Evolutionary conservation across 257 asterid genomes (phyloP), one percentile per base, ranked within the genome.

Genomic region (Coffea eugenioides): DNA sequence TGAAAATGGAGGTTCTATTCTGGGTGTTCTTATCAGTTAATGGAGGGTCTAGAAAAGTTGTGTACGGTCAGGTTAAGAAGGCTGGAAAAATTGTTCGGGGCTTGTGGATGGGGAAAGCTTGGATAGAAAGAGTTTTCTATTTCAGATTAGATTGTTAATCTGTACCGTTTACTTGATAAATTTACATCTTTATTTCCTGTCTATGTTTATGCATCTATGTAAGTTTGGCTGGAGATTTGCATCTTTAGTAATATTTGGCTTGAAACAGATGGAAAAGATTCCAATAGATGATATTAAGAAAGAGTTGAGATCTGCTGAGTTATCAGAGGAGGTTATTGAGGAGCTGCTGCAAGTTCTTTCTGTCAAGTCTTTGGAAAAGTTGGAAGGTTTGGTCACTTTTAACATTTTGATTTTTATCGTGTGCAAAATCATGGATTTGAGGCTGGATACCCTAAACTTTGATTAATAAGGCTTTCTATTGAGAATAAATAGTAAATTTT

Each of bases 241-340:
- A 46, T 39, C 43, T 75, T 41, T 69, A 66, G 13, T 71, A 7
- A 20, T 43, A 52, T 65, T 59, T 77, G 71, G 34, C 82, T 77
- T 71, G 61, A 51, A 80, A 78, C 90, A 96, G 99, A 86, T 95
- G 76, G 98, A 91, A 84, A 96, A 96, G 94, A 94, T 96, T 84
- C 94, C 98, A 49, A 83, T 92, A 36, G 97, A 92, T 85, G 98
- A 96, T 48, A 83, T 96, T 80, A 92, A 90, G 93, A 88, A 88
- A 83, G 98, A 96, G 87, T 82, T 94, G 89, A 90, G 80, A 86
- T 86, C 94, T 71, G 92, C 90, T 6, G 93, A 91, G 79, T 81
- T 96, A 84, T 96, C 98, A 71, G 97, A 96, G 74, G 94, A 90
- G 69, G 96, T 92, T 57, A 89, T 91, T 76, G 97, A 92, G 82